Percentiles rank a stretch among this genome's conserved stretches.
Conservation (phyloP, 441 rosid genomes). For the Brassica balearica region DNA sequence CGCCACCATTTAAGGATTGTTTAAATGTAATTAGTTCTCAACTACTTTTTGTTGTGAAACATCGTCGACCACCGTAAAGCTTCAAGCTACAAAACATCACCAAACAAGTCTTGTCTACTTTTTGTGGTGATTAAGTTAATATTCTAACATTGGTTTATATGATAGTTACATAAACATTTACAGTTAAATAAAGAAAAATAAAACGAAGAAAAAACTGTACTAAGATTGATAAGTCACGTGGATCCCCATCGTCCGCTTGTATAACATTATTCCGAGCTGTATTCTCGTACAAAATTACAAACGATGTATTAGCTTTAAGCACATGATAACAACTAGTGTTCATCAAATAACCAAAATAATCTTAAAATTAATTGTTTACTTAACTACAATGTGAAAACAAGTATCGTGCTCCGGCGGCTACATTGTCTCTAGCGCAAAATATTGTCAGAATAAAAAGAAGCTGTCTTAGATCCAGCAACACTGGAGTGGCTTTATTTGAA, state of each 20-base stretch:
- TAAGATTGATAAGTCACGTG: constrained; percentile 38
- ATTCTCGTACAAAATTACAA: constrained; percentile 30
- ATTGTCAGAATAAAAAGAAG: constrained; percentile 25
- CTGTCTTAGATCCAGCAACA: constrained; percentile 41
- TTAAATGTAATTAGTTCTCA: background rate
- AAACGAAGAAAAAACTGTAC: constrained; percentile 2
- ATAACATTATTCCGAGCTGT: constrained; percentile 27
- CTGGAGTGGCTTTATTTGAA: constrained; percentile 33
- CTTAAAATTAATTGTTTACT: constrained; percentile 10
- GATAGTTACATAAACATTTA: constrained; percentile 12
- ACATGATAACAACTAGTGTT: constrained; percentile 40
- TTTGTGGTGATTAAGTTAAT: constrained; percentile 18
- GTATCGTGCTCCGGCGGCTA: constrained; percentile 31
- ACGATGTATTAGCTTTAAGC: constrained; percentile 38
- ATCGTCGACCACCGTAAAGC: constrained; percentile 30
- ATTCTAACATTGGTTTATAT: background rate
- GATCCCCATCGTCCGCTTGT: constrained; percentile 30
- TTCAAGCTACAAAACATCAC: constrained; percentile 1
- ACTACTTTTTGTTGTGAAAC: background rate
- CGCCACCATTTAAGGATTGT: constrained; percentile 24
- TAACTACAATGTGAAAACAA: constrained; percentile 14
- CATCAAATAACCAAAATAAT: background rate
- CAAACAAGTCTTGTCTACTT: constrained; percentile 20
- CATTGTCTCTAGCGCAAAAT: constrained; percentile 22
- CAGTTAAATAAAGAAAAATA: constrained; percentile 3